phyloP scores from a whole-genome alignment of 148 eudicot genomes.

The Suaeda aralocaspica region DNA sequence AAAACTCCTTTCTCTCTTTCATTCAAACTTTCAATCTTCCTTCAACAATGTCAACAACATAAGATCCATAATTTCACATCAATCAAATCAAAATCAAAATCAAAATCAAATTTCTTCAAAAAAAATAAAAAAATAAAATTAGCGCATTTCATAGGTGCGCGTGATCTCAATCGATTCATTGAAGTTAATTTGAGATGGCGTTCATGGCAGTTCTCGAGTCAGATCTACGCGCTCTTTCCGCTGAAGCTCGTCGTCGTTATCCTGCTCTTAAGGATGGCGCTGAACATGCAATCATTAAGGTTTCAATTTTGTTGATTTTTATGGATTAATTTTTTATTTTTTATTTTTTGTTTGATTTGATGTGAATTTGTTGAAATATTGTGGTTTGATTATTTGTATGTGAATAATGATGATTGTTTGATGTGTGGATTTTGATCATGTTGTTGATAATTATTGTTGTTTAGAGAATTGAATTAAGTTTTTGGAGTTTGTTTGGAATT shows the following conservation, averaged over 20 bases:
- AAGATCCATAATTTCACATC: neutral
- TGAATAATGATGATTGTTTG: too few species aligned
- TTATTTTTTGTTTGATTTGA: neutral
- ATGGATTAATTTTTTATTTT: neutral
- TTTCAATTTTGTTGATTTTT: constrained; percentile 1
- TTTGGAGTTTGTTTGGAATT: too few species aligned
- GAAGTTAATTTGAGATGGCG: constrained; percentile 46
- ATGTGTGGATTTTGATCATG: too few species aligned
- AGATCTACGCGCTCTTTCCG: constrained; percentile 93
- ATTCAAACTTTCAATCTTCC: neutral
- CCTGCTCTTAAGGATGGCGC: constrained; percentile 97
- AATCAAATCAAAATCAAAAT: neutral
- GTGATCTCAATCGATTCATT: constrained; percentile 14
- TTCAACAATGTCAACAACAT: constrained; percentile 12
- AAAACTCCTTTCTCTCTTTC: neutral
- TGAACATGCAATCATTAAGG: constrained; percentile 97
- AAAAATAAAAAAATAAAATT: neutral
- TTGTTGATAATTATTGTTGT: too few species aligned
- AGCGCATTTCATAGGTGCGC: neutral
- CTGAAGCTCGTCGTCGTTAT: constrained; percentile 93
- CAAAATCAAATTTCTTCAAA: too few species aligned
- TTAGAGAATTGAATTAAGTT: too few species aligned
- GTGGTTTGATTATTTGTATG: neutral
- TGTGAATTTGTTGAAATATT: neutral
- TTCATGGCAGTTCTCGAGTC: constrained; percentile 93